Evolutionary conservation across 805 yeast species (phyloP), one percentile per base, ranked within the genome.

Genomic region (Candida maesae): DNA sequence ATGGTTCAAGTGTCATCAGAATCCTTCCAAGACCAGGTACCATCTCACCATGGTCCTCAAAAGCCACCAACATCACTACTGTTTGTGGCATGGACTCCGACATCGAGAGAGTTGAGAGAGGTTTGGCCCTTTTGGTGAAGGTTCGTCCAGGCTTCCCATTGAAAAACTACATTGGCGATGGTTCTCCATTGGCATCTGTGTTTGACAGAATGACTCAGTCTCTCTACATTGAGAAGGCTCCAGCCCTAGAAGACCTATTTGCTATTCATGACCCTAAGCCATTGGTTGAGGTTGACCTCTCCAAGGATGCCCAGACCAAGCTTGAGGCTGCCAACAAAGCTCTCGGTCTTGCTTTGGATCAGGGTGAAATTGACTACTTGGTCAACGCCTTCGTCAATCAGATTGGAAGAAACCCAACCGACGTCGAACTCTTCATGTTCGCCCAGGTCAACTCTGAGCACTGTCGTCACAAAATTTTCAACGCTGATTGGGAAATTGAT

Each of bases 401-500:
- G 25, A 68, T 83, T 50, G 79, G 83, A 35, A 79, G 98, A 65
- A 87, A 90, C 61, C 98, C 99, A 39, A 91, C 98, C 24, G 99
- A 93, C 64, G 98, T 89, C 18, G 99, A 93, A 67, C 73, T 93
- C 48, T 93, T 93, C 67, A 93, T 93, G 97, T 93, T 93, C 71
- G 99, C 99, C 31, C 99, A 93, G 69, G 99, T 93, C 52, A 93
- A 93, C 71, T 89, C 97, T 19, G 99, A 93, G 68, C 99, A 93
- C 70, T 93, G 99, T 72, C 86, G 99, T 65, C 99, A 93, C 70
- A 93, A 93, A 70, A 93, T 93, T 53, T 93, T 93, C 75, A 93
- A 93, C 59, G 99, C 99, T 32, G 95, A 86, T 56, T 93, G 99
- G 99, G 85, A 85, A 49, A 86, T 93, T 50, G 97, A 93, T 64